Evolutionary conservation across 2,329 filamentous ascomycete species (phyloP).

Genomic region (Achaetomium macrosporum): DNA sequence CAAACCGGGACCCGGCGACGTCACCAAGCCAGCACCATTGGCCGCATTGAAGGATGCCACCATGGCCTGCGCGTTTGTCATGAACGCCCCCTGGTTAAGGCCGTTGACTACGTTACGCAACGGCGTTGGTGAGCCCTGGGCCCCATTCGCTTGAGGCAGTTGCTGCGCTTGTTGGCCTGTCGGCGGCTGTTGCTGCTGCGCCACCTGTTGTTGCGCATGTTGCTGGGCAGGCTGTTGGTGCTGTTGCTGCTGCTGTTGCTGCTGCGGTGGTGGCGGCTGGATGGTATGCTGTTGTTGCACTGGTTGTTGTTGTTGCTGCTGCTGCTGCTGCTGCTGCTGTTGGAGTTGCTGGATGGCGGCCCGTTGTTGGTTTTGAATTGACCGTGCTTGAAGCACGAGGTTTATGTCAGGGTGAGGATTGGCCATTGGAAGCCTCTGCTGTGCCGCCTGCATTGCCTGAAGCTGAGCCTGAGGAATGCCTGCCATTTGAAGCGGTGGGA

Average conservation of each 20-base stretch:
- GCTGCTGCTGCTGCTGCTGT: constrained; percentile 27
- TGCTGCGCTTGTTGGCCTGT: constrained; percentile 35
- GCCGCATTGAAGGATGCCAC: constrained; percentile 44
- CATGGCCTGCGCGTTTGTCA: constrained; percentile 48
- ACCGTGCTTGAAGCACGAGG: constrained; percentile 57
- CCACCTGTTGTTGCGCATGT: constrained; percentile 27
- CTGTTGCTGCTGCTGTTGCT: constrained; percentile 31
- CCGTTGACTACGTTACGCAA: constrained; percentile 36
- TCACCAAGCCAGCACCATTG: constrained; percentile 39
- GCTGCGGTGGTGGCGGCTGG: constrained; percentile 27
- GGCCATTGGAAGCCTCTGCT: constrained; percentile 54
- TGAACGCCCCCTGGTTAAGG: constrained; percentile 47
- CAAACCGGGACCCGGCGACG: constrained; percentile 40
- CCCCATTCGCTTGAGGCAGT: constrained; percentile 28
- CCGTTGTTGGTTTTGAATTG: constrained; percentile 62
- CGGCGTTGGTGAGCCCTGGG: constrained; percentile 30
- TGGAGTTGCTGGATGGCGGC: constrained; percentile 29
- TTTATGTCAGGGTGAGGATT: constrained; percentile 46
- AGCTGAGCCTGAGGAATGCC: constrained; percentile 65
- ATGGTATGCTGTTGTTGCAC: constrained; percentile 16
- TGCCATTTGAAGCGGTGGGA: constrained; percentile 54
- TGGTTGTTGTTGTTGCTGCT: constrained; percentile 23
- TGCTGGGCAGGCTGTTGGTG: constrained; percentile 32
- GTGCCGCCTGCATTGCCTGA: constrained; percentile 48
- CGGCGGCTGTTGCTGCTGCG: constrained; percentile 26